Evolutionary conservation across 208 protist species (phyloP), one percentile per base, ranked within the genome.

Genomic region (Acanthamoeba castellanii): DNA sequence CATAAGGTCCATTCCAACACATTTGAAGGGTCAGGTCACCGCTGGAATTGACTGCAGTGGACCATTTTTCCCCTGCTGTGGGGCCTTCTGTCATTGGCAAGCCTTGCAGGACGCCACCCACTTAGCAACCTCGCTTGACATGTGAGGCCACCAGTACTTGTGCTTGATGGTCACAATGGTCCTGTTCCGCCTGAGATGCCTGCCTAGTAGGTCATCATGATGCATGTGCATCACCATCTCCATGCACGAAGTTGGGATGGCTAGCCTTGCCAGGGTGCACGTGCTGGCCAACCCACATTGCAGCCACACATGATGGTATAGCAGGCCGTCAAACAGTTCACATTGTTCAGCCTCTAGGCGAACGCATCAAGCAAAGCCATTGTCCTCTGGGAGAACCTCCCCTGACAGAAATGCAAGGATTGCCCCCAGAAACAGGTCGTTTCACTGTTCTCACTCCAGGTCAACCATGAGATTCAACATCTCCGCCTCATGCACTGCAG

Each of bases 61-160:
- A 11, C 34, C 70, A 34, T 78, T 34, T 11, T 47, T 34, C 2
- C 34, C 70, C 34, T 78, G 30, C 6, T 13, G 34, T 13, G 70
- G 70, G 2, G 30, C 34, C 20, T 78, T 78, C 14, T 25, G 7
- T 34, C 37, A 25, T 25, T 78, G 70, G 37, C 70, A 78, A 34
- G 4, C 14, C 70, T 47, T 22, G 37, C 70, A 78, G 8, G 34
- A 34, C 16, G 30, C 70, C 13, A 78, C 70, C 70, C 70, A 78
- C 13, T 4, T 3, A 20, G 34, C 30, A 45, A 78, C 20, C 30
- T 37, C 11, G 2, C 37, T 14, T 45, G 34, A 22, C 70, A 37
- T 78, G 70, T 14, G 37, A 25, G 81, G 81, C 81, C 81, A 89
- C 47, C 81, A 89, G 30, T 66, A 89, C 45, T 42, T 47, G 81